Evolutionary conservation across 208 protist species (phyloP).

Genomic region (Crithidia thermophila): DNA sequence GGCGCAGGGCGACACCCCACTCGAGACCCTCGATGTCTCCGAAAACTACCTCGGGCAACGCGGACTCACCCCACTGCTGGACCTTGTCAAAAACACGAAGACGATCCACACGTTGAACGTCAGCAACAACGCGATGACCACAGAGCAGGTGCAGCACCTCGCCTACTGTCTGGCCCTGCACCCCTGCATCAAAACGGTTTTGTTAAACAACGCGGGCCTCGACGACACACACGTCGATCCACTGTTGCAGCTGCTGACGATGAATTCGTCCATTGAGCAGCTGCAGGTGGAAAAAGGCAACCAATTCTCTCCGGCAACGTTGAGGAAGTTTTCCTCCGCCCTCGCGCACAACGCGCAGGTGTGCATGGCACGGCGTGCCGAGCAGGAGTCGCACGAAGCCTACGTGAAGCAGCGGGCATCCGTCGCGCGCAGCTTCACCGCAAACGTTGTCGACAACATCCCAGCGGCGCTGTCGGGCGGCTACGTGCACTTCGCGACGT

Average conservation of each 20-base stretch:
- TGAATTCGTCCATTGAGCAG: conserved; percentile 52
- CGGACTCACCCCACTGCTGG: conserved; percentile 79
- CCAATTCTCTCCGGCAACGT: conserved; percentile 44
- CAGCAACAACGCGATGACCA: conserved; percentile 75
- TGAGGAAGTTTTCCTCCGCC: conserved; percentile 13
- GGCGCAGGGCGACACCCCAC: conserved; percentile 32
- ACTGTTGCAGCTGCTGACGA: conserved; percentile 69
- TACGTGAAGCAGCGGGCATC: conserved; percentile 17
- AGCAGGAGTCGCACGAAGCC: conserved; percentile 23
- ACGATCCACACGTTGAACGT: conserved; percentile 69
- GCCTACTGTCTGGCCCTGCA: conserved; percentile 82
- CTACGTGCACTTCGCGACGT: conserved; percentile 81
- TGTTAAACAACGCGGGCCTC: conserved; percentile 63
- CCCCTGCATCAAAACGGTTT: conserved; percentile 56
- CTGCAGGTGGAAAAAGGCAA: conserved; percentile 62
- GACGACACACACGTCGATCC: conserved; percentile 58
- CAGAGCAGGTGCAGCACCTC: conserved; percentile 76
- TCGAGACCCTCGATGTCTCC: conserved; percentile 70
- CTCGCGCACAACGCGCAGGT: conserved; percentile 17
- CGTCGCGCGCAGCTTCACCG: conserved; percentile 23
- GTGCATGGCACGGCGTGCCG: conserved; percentile 13
- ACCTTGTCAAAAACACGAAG: conserved; percentile 83
- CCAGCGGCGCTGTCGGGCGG: conserved; percentile 63
- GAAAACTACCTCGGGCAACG: conserved; percentile 84
- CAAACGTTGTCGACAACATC: conserved; percentile 40